A percentile compares a stretch with the other conserved stretches of the same genome.
Conservation (phyloP, 345 rosid genomes). For the Microthlaspi erraticum region DNA sequence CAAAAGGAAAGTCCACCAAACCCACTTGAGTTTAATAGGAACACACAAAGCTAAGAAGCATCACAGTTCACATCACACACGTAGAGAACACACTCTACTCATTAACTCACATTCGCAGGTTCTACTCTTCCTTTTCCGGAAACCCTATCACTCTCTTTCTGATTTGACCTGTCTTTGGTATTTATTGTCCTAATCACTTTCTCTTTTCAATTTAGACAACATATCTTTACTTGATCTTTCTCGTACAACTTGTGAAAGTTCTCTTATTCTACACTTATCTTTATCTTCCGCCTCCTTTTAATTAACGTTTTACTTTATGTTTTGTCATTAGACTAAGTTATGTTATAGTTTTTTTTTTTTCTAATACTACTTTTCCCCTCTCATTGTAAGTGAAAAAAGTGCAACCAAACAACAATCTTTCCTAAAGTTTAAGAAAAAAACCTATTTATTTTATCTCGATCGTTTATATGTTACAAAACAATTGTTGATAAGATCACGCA, state of each 20-base stretch:
- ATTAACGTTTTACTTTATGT: not conserved
- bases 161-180: conserved; percentile 38
- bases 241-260: conserved; percentile 20
- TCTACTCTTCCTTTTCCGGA: conserved; percentile 42
- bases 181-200: conserved; percentile 33
- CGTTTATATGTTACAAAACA: too few species aligned
- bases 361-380: not conserved
- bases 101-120: conserved; percentile 36
- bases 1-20: conserved; percentile 42
- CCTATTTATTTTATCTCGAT: too few species aligned
- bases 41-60: conserved; percentile 43
- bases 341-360: not conserved
- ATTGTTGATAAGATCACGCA: too few species aligned
- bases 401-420: not conserved
- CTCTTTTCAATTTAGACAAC: conserved; percentile 31
- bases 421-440: too few species aligned
- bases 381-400: not conserved
- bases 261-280: not conserved
- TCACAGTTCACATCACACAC: conserved; percentile 44
- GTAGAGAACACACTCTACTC: conserved; percentile 26
- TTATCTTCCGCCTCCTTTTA: conserved; percentile 8
- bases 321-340: not conserved
- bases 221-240: conserved; percentile 19
- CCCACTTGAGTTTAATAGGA: conserved; percentile 41
- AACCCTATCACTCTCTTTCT: conserved; percentile 36